Conservation (phyloP, 441 rosid genomes). For the Eutrema salsugineum region DNA sequence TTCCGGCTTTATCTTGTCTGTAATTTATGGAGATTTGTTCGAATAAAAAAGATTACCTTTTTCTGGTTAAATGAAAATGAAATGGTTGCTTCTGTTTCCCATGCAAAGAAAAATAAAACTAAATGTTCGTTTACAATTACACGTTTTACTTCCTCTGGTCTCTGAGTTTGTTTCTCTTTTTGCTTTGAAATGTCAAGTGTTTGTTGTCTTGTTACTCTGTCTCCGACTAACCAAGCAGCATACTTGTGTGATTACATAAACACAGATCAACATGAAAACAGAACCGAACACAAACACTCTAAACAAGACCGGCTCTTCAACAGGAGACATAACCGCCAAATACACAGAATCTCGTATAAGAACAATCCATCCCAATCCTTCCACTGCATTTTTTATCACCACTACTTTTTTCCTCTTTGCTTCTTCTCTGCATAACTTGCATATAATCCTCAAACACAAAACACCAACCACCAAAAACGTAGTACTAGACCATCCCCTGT, state of each 20-base stretch:
- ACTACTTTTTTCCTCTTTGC: constrained; percentile 18
- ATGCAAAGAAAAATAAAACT: no score
- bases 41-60: not conserved
- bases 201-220: constrained; percentile 12
- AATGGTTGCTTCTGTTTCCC: not conserved
- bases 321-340: constrained; percentile 41
- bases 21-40: not conserved
- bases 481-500: constrained; percentile 61
- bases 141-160: not conserved
- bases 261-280: constrained; percentile 45
- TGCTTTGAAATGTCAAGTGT: not conserved
- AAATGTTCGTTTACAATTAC: constrained; percentile 4
- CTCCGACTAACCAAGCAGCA: constrained; percentile 31
- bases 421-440: constrained; percentile 36
- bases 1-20: constrained; percentile 16
- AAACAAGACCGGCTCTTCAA: constrained; percentile 33
- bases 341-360: constrained; percentile 51
- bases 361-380: constrained; percentile 42
- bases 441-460: constrained; percentile 50
- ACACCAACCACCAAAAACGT: constrained; percentile 56
- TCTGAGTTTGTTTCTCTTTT: not conserved
- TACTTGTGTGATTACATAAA: constrained; percentile 39
- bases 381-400: constrained; percentile 30
- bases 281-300: constrained; percentile 41
- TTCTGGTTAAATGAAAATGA: not conserved